Conservation (phyloP, 768 basidiomycete species). For the Dioszegia crocea region DNA sequence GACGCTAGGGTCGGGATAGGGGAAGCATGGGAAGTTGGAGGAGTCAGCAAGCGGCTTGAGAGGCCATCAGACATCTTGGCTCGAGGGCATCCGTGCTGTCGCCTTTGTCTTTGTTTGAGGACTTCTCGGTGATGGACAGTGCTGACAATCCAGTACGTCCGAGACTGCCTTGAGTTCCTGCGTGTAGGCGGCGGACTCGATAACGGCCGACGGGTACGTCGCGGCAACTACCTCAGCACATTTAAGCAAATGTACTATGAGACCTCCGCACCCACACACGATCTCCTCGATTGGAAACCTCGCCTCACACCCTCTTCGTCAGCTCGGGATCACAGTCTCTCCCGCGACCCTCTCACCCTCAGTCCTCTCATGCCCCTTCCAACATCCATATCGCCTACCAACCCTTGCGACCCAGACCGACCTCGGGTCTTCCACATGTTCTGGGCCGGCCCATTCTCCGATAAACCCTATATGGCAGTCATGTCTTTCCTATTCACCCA, state of each 20-base stretch:
- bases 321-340: conserved; percentile 21
- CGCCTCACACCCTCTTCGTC: conserved; percentile 13
- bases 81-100: too few relatives aligned
- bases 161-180: conserved; percentile 91
- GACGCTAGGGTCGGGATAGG: too few relatives aligned
- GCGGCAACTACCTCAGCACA: conserved; percentile 66
- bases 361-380: conserved; percentile 34
- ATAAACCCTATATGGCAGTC: conserved; percentile 94
- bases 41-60: too few relatives aligned
- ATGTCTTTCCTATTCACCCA: conserved; percentile 95
- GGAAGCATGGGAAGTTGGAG: too few relatives aligned
- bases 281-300: conserved; percentile 11
- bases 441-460: conserved; percentile 97
- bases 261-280: conserved; percentile 48
- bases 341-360: conserved; percentile 35
- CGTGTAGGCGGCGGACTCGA: conserved; percentile 87
- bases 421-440: conserved; percentile 96
- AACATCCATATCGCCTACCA: conserved; percentile 31
- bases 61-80: neutral
- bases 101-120: too few relatives aligned
- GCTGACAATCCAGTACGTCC: conserved; percentile 66
- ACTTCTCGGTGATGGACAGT: too few relatives aligned
- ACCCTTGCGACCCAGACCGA: conserved; percentile 75
- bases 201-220: conserved; percentile 66
- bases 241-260: conserved; percentile 90